These are phyloP conservation scores for Brassica napus DNA, from an alignment of 345 rosid genomes.

Conservation along the genomic window Da-Ae NC_063440.1:13782501-13783000, in stretches of 20 bases:
- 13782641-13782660: no score
- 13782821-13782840: neutral
- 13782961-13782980: neutral
- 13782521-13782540: conserved; percentile 95
- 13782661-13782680: conserved; percentile 87
- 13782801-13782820: conserved; percentile 46
- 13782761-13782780: conserved; percentile 88
- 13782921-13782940: conserved; percentile 98
- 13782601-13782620: conserved; percentile 96
- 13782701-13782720: conserved; percentile 96
- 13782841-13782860: neutral
- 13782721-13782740: conserved; percentile 89
- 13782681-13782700: conserved; percentile 97
- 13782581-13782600: conserved; percentile 7
- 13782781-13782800: conserved; percentile 99
- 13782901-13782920: conserved; percentile 99
- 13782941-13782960: conserved; percentile 69
- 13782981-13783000: neutral
- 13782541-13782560: conserved; percentile 96
- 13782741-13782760: conserved; percentile 52
- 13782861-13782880: neutral
- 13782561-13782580: conserved; percentile 8
- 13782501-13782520: conserved; percentile 99
- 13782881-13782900: conserved; percentile 48
- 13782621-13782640: conserved; percentile 73